Percentiles rank a stretch among this genome's conserved stretches.
These are phyloP conservation scores for Globisporangium alternatum DNA, from an alignment of 352 stramenopile genomes.

Conservation along the genomic window DNA sequence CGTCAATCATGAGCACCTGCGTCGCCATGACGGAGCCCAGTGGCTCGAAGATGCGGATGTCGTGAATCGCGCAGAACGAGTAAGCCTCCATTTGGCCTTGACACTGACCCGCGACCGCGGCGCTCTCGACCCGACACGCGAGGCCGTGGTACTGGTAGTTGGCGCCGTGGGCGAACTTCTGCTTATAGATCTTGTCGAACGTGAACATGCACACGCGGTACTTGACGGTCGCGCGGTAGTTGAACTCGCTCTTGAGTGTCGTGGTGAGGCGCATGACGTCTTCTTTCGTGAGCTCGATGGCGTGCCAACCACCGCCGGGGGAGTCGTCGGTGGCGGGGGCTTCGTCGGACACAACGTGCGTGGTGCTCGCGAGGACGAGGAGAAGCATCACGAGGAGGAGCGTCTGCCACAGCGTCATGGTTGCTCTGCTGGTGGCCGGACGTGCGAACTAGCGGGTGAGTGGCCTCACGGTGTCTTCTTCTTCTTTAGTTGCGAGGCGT, in stretches of 20 bases:
- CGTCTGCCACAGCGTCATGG: neutral
- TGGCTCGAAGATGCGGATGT: conserved; percentile 14
- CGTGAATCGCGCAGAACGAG: conserved; percentile 7
- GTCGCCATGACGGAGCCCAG: conserved; percentile 1
- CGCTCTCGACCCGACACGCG: conserved; percentile 5
- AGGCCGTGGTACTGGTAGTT: conserved; percentile 16
- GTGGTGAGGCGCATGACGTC: conserved; percentile 4
- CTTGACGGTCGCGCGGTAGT: conserved; percentile 93
- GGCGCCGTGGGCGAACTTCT: conserved; percentile 32
- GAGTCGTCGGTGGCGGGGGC: neutral
- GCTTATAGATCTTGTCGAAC: conserved; percentile 87
- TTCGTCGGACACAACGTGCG: neutral
- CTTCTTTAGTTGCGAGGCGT: too few species aligned
- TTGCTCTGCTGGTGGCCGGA: neutral
- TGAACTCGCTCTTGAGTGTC: conserved; percentile 14
- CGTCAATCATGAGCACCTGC: conserved; percentile 12
- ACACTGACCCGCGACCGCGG: neutral
- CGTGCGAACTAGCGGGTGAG: neutral
- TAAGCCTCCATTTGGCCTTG: neutral
- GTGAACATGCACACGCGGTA: conserved; percentile 71
- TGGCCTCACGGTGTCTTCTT: neutral
- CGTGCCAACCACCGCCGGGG: neutral
- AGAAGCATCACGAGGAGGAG: neutral
- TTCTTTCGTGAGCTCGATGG: conserved; percentile 5
- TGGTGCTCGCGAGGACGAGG: neutral